phyloP scores from a whole-genome alignment of 2,329 filamentous ascomycete genomes.

The Helicocarpus griseus region DNA sequence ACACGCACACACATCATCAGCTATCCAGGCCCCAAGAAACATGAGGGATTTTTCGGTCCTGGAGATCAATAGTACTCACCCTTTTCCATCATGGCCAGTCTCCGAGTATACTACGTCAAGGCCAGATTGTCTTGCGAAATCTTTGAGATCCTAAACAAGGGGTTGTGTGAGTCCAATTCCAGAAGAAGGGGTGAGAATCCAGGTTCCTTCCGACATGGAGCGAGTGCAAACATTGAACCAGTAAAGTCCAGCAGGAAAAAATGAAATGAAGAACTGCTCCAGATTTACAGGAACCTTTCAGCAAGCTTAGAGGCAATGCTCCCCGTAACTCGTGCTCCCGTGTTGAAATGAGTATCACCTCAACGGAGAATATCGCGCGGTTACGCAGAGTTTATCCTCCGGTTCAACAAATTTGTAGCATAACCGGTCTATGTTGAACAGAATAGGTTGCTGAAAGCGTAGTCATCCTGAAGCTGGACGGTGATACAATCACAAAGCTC shows the following conservation, averaged over 20 bases:
- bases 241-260: constrained; percentile 8
- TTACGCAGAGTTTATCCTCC: not conserved
- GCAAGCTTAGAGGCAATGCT: not conserved
- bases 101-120: constrained; percentile 98
- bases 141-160: constrained; percentile 94
- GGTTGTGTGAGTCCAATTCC: constrained; percentile 67
- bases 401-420: not conserved
- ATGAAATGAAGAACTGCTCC: constrained; percentile 10
- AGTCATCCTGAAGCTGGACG: not conserved
- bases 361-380: not conserved
- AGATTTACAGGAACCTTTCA: not conserved
- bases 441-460: not conserved
- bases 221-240: not conserved
- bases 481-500: not conserved
- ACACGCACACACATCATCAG: not conserved
- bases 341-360: not conserved
- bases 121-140: constrained; percentile 94
- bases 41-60: not conserved
- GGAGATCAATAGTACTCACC: constrained; percentile 48
- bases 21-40: not conserved
- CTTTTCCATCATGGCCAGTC: constrained; percentile 81
- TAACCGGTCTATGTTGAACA: not conserved
- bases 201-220: not conserved
- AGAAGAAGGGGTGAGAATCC: constrained; percentile 15
- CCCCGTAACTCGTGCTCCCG: not conserved